Base-by-base conservation (phyloP, 208 protist genomes). In the Borovskyia barvae region DNA sequence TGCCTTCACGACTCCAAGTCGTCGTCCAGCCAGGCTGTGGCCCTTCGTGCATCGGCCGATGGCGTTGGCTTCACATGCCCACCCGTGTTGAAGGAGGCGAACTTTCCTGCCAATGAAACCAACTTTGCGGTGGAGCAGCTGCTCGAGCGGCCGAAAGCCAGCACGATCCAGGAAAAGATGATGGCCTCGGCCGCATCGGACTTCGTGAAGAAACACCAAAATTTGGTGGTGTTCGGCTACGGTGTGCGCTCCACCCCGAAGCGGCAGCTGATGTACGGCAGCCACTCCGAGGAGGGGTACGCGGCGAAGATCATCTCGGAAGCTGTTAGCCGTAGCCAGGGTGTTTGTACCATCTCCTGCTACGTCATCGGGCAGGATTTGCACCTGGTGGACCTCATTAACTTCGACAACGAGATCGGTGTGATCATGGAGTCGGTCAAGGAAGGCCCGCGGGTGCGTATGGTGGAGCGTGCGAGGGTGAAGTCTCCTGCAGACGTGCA, bases 381-480 rank as follows among this genome's bases (percentile, higher is more conserved):
- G 59, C 75, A 92, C 47, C 47, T 94, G 24, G 53, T 66, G n/a
- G 91, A 97, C 48, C 76, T 97, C 25, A 70, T 91, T 42, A 87
- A 92, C 48, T 26, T 72, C 2, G 66, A 77, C 20, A 97, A 97
- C 56, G 81, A 92, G 62, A 60, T 87, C 4, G 91, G 86, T 30
- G 71, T 85, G 54, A 77, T 94, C 53, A 82, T 92, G 15, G 87
- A 94, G 46, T 94, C 84, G 3, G 85, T 95, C 25, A 94, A 95
- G 72, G 86, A 92, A 35, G 85, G 87, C 20, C 86, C 87, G 7
- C 77, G 84, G 24, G 82, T 93, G 39, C 85, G 81, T 28, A 90
- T 88, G 77, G 67, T 97, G 42, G 85, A 87, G 37, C 77, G 85
- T 12, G 50, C 64, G 17, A 59, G 58, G 41, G 76, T 97, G 17